These are phyloP conservation scores for Rubroboletus pulcherrimus DNA, from an alignment of 768 basidiomycete species.

Conservation along the genomic window DNA sequence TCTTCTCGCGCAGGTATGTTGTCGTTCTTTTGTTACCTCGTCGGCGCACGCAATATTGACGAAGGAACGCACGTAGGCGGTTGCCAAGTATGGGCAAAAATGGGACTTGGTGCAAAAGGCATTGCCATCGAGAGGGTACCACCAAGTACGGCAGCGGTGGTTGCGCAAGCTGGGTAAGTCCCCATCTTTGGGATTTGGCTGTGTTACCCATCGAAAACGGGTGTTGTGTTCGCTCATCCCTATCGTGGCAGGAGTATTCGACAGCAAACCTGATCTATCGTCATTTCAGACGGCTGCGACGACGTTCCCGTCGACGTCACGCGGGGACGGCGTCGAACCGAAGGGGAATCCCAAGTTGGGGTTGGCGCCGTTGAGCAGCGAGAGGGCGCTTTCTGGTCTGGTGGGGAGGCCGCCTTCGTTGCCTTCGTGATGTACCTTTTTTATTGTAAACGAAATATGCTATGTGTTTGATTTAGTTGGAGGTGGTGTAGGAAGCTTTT, in stretches of 20 bases:
- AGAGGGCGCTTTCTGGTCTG: conserved; percentile 28
- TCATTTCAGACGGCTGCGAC: conserved; percentile 30
- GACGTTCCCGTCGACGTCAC: conserved; percentile 13
- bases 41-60: background rate
- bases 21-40: background rate
- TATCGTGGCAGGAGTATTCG: conserved; percentile 29
- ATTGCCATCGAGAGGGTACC: conserved; percentile 38
- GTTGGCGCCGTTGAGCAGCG: conserved; percentile 37
- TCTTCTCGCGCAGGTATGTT: conserved; percentile 34
- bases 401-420: conserved; percentile 17
- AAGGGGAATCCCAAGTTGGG: conserved; percentile 37
- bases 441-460: background rate
- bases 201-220: background rate
- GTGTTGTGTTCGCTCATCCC: background rate
- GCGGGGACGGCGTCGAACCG: conserved; percentile 18
- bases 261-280: conserved; percentile 34
- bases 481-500: conserved; percentile 5
- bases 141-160: conserved; percentile 44
- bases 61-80: conserved; percentile 25
- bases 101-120: conserved; percentile 41
- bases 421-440: conserved; percentile 13
- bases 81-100: conserved; percentile 37
- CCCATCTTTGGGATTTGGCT: background rate
- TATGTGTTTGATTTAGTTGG: conserved; percentile 13
- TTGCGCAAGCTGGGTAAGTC: conserved; percentile 36